phyloP scores from a whole-genome alignment of 306 rosid species.

The cucumber (Cucumis sativus) region Cucumber_9930_V3 NC_026658.2:2445001-2445500 shows the following conservation, averaged over 20 bases:
- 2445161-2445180: conserved; percentile 77
- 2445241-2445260: conserved; percentile 60
- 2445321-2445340: conserved; percentile 71
- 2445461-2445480: conserved; percentile 31
- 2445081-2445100: conserved; percentile 80
- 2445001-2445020: conserved; percentile 66
- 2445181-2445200: conserved; percentile 74
- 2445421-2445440: conserved; percentile 58
- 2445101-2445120: conserved; percentile 79
- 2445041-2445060: conserved; percentile 93
- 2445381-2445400: conserved; percentile 50
- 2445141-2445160: conserved; percentile 70
- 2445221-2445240: conserved; percentile 45
- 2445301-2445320: conserved; percentile 67
- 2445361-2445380: conserved; percentile 63
- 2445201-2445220: conserved; percentile 50
- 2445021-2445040: conserved; percentile 58
- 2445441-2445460: conserved; percentile 45
- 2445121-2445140: conserved; percentile 88
- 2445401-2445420: conserved; percentile 64
- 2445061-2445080: conserved; percentile 57
- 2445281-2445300: conserved; percentile 65
- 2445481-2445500: conserved; percentile 29
- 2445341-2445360: conserved; percentile 67
- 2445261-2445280: conserved; percentile 60